Base-by-base conservation (phyloP, 805 yeast species). In the Candida endomychidarum region DNA sequence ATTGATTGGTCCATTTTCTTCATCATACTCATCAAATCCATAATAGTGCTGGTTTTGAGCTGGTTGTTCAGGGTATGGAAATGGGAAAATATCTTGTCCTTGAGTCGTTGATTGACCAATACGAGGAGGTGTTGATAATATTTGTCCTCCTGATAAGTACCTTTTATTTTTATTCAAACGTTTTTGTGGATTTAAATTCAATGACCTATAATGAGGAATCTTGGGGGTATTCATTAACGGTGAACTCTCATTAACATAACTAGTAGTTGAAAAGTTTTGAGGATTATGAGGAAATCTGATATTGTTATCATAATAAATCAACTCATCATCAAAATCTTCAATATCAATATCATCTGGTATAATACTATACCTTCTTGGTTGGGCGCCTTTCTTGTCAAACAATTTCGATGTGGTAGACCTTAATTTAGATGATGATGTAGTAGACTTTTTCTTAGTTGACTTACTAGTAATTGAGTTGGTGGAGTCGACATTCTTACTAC, bases 371-470 rank as follows among this genome's bases (percentile, higher is more conserved):
- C 89, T 65, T 52, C 90, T 70, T 5, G 87, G 78, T 34, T 81
- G 84, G 0, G 83, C 77, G 1, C 87, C 89, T 49, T 78, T 82
- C 9, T 78, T 75, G 51, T 84, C 91, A 58, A 85, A 84, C 5
- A 84, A 61, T 46, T 81, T 81, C 1, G 89, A 82, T 0, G 89
- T 81, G 1, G 88, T 83, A 2, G 89, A 78, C 28, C 85, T 59
- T 32, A 80, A 61, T 37, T 73, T 78, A 1, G 72, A 66, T 1
- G 67, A 60, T 0, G 71, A 48, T 2, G 60, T 57, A 5, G 68
- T 57, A 3, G 69, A 47, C 40, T 58, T 61, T 35, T 54, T 54
- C 14, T 53, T 41, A 15, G 56, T 50, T 22, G 43, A 46, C 39
- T 51, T 60, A 40, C 58, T 52, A 9, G 58, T 39, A 3, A 47